Conservation (phyloP, 352 stramenopile species). For the Thalassiosira exigua region DNA sequence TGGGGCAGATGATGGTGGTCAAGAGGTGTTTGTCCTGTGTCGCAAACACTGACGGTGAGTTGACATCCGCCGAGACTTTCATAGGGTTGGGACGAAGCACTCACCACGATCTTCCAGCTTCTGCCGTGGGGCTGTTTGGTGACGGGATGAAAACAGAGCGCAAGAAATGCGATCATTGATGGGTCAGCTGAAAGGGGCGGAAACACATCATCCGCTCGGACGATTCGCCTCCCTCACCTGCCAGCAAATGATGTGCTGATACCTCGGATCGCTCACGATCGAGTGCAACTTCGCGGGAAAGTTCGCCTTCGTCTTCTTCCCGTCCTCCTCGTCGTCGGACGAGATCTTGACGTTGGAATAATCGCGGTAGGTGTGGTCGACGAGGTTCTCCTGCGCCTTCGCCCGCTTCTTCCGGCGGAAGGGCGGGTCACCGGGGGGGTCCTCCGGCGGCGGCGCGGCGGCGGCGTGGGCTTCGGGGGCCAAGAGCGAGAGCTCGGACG, state of each 20-base stretch:
- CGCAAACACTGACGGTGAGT: background rate
- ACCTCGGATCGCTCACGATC: slow-evolving; percentile 21
- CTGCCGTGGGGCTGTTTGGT: slow-evolving; percentile 62
- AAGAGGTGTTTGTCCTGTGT: slow-evolving; percentile 48
- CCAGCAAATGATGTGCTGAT: slow-evolving; percentile 38
- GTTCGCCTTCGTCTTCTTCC: slow-evolving; percentile 25
- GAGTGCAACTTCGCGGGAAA: slow-evolving; percentile 36
- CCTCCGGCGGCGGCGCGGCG: no score
- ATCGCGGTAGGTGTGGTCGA: slow-evolving; percentile 57
- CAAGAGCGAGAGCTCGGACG: no score
- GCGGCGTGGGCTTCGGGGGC: no score
- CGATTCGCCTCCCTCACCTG: slow-evolving; percentile 39
- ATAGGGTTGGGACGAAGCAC: slow-evolving; percentile 62
- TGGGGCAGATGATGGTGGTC: slow-evolving; percentile 19
- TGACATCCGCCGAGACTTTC: slow-evolving; percentile 3
- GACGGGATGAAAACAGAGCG: background rate
- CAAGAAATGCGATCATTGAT: background rate
- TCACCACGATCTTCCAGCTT: slow-evolving; percentile 61
- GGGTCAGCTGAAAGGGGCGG: slow-evolving; percentile 40
- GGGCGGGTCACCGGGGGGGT: slow-evolving; percentile 30
- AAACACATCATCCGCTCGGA: no score
- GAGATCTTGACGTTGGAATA: slow-evolving; percentile 33
- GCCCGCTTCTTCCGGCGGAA: slow-evolving; percentile 34
- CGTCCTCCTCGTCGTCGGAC: slow-evolving; percentile 8
- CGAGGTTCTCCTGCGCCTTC: slow-evolving; percentile 43